Conservation (phyloP, 352 stramenopile species). For the Peronospora tabacina region DNA sequence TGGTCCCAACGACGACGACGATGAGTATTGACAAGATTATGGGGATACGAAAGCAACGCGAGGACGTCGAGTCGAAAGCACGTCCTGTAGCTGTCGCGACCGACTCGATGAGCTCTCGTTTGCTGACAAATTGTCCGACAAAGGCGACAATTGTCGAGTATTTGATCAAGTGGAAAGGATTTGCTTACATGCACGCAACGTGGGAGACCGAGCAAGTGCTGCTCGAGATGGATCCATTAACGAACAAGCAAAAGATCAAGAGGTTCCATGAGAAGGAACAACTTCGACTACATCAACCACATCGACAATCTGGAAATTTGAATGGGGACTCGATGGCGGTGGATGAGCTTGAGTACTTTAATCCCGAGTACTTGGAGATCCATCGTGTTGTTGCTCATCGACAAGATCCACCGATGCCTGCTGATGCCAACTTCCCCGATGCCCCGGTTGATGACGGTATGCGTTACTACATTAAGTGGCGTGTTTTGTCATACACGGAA, state of each 20-base stretch:
- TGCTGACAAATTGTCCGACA: constrained; percentile 34
- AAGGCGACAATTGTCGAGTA: constrained; percentile 59
- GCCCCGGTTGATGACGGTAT: constrained; percentile 78
- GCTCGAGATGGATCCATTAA: constrained; percentile 67
- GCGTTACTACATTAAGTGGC: constrained; percentile 86
- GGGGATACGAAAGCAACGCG: constrained; percentile 44
- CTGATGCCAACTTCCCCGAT: constrained; percentile 47
- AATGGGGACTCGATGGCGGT: constrained; percentile 33
- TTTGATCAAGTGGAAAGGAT: constrained; percentile 88
- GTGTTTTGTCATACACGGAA: constrained; percentile 77
- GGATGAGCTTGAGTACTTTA: constrained; percentile 82
- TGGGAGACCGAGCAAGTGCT: constrained; percentile 76
- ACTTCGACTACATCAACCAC: constrained; percentile 37
- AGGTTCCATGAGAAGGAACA: constrained; percentile 82
- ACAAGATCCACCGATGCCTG: constrained; percentile 46
- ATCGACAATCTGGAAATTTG: constrained; percentile 29
- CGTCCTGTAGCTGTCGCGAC: constrained; percentile 1
- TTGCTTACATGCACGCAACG: constrained; percentile 84
- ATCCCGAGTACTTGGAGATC: constrained; percentile 87
- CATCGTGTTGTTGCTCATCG: constrained; percentile 80
- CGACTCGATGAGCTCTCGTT: constrained; percentile 31
- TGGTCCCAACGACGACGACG: constrained; percentile 11
- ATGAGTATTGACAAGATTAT: constrained; percentile 90
- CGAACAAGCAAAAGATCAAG: constrained; percentile 85
- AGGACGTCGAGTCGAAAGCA: constrained; percentile 26